These are phyloP conservation scores for Fusarium pseudograminearum DNA, from an alignment of 2,329 filamentous ascomycete genomes.

Conservation along the genomic window DNA sequence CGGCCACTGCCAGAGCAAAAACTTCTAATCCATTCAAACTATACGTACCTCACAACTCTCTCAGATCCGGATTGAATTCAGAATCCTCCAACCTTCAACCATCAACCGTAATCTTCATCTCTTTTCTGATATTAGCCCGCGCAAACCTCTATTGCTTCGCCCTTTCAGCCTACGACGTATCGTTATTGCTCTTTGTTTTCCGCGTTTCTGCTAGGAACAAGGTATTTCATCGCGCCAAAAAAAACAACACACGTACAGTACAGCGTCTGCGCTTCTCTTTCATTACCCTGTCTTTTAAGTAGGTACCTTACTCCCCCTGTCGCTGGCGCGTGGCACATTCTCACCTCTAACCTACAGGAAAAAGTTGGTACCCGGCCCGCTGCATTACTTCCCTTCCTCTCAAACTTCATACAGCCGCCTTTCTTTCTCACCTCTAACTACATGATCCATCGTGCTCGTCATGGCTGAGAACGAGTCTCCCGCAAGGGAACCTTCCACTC, in stretches of 20 bases:
- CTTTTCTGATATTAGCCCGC: conserved; percentile 4
- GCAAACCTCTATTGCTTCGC: not conserved
- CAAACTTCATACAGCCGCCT: conserved; percentile 12
- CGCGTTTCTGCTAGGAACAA: conserved; percentile 27
- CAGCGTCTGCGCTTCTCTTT: conserved; percentile 23
- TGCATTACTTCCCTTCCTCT: conserved; percentile 31
- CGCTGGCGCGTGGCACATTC: conserved; percentile 43
- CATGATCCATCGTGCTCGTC: conserved; percentile 50
- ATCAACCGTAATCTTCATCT: conserved; percentile 31
- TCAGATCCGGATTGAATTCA: conserved; percentile 24
- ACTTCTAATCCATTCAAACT: conserved; percentile 43
- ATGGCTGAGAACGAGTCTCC: conserved; percentile 57
- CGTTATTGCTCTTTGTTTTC: conserved; percentile 6
- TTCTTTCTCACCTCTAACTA: conserved; percentile 38
- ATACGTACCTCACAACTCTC: conserved; percentile 44
- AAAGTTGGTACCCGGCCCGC: conserved; percentile 40
- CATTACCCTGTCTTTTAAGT: conserved; percentile 16
- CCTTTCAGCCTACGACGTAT: not conserved
- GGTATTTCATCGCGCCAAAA: conserved; percentile 36
- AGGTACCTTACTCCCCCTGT: conserved; percentile 34
- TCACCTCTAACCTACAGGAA: conserved; percentile 38
- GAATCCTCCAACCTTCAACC: conserved; percentile 39
- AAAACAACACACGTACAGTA: conserved; percentile 33
- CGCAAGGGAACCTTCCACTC: conserved; percentile 53
- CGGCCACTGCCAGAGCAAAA: conserved; percentile 43